These are phyloP conservation scores for Argentina anserina DNA, from an alignment of 306 rosid genomes.

Conservation along the genomic window DNA sequence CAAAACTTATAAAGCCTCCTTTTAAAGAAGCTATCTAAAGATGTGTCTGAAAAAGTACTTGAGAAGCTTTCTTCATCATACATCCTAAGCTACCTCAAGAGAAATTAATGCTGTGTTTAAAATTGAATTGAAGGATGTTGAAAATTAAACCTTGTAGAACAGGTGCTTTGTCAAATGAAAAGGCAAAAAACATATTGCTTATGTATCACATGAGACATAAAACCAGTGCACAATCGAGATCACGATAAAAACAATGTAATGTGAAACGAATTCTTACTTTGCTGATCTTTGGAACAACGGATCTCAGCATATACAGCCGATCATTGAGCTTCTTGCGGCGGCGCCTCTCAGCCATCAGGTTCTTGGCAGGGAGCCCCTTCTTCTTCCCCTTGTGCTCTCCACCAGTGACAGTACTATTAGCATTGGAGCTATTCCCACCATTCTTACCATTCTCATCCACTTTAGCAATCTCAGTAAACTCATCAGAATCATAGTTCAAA, in stretches of 20 bases:
- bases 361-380: slow-evolving; percentile 86
- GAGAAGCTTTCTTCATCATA: not conserved
- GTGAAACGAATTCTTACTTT: slow-evolving; percentile 54
- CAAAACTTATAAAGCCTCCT: not conserved
- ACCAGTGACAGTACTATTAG: slow-evolving; percentile 40
- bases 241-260: not conserved
- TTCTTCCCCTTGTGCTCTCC: slow-evolving; percentile 81
- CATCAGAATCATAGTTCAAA: slow-evolving; percentile 83
- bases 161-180: not conserved
- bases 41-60: not conserved
- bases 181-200: not conserved
- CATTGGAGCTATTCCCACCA: slow-evolving; percentile 45
- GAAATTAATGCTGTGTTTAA: not conserved
- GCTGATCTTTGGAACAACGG: slow-evolving; percentile 97
- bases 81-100: not conserved
- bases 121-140: not conserved
- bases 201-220: not conserved
- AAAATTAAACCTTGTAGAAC: not conserved
- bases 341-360: slow-evolving; percentile 98
- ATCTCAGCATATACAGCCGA: slow-evolving; percentile 93
- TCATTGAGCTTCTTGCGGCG: slow-evolving; percentile 96
- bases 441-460: slow-evolving; percentile 46
- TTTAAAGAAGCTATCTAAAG: not conserved
- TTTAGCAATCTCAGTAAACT: slow-evolving; percentile 38
- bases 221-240: not conserved